These are phyloP conservation scores for Cladosporium sphaerospermum DNA, from an alignment of 2,329 filamentous ascomycete genomes.

Conservation along the genomic window DNA sequence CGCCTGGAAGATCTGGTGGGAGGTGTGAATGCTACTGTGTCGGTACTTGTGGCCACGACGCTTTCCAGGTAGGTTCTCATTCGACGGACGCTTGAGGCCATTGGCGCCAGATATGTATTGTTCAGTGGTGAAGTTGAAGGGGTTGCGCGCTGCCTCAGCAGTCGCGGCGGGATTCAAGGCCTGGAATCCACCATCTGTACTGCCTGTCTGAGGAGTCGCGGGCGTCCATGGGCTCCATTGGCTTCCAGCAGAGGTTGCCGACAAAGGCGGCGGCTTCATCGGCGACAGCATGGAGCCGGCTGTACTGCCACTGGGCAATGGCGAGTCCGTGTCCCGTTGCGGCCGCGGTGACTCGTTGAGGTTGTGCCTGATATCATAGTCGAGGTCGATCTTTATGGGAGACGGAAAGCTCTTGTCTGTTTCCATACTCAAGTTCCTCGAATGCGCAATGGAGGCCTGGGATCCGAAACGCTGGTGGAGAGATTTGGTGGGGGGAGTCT, in stretches of 20 bases:
- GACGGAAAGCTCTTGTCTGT: conserved; percentile 13
- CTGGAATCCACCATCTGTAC: conserved; percentile 25
- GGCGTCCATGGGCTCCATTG: conserved; percentile 26
- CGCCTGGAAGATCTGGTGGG: conserved; percentile 87
- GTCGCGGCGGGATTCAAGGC: conserved; percentile 21
- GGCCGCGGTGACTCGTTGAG: conserved; percentile 20
- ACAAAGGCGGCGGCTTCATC: conserved; percentile 23
- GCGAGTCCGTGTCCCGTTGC: background rate
- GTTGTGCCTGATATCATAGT: conserved; percentile 27
- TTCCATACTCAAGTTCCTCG: conserved; percentile 4
- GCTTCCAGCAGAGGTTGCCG: conserved; percentile 19
- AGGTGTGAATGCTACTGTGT: conserved; percentile 73
- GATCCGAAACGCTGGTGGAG: conserved; percentile 6
- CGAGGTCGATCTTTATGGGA: conserved; percentile 24
- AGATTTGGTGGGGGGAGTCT: conserved; percentile 8
- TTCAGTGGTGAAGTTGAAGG: conserved; percentile 88
- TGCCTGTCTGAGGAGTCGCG: conserved; percentile 27
- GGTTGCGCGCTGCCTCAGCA: conserved; percentile 46
- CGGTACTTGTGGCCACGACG: conserved; percentile 96
- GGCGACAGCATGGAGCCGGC: conserved; percentile 26
- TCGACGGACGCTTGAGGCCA: conserved; percentile 4
- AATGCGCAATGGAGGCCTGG: background rate
- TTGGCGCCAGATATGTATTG: conserved; percentile 34
- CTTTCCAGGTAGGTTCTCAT: conserved; percentile 51
- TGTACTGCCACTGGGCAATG: conserved; percentile 13